A percentile compares a stretch with the other conserved stretches of the same genome.
phyloP scores from a whole-genome alignment of 164 flowering plant species.

The Dillenia suffruticosa region DNA sequence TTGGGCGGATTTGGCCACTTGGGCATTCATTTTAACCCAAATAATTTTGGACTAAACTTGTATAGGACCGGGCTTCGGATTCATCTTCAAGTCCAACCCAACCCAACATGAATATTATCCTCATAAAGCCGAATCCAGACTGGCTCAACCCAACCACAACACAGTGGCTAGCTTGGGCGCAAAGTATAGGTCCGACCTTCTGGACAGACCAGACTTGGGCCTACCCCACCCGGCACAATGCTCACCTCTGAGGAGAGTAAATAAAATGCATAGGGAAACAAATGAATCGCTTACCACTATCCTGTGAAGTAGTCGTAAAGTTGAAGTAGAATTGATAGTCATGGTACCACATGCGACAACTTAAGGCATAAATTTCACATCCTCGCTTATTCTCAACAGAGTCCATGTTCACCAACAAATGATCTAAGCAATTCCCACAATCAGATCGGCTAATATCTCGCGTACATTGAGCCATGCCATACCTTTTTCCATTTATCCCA shows the following conservation, averaged over 20 bases:
- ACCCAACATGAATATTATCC: too few relatives aligned
- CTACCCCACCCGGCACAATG: neutral
- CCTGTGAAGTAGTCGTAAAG: too few relatives aligned
- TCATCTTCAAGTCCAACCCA: too few relatives aligned
- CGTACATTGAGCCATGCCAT: slow-evolving; percentile 28
- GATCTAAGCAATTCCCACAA: slow-evolving; percentile 14
- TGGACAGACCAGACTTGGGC: neutral
- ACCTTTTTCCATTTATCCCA: slow-evolving; percentile 21
- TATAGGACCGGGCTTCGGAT: too few relatives aligned
- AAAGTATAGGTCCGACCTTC: neutral
- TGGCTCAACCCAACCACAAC: slow-evolving; percentile 7
- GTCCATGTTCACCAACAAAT: neutral
- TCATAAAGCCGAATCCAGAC: too few relatives aligned
- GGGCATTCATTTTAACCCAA: too few relatives aligned
- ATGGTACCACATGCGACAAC: slow-evolving; percentile 20
- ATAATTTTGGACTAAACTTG: too few relatives aligned
- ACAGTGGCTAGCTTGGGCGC: slow-evolving; percentile 4
- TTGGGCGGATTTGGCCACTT: too few relatives aligned
- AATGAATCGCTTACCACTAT: too few relatives aligned
- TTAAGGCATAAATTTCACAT: slow-evolving; percentile 3
- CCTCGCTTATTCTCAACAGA: slow-evolving; percentile 5
- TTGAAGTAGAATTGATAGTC: slow-evolving; percentile 15
- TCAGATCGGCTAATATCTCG: too few relatives aligned
- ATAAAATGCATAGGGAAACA: neutral
- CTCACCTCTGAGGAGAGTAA: slow-evolving; percentile 7